Evolutionary conservation across 2,329 filamentous ascomycete genomes (phyloP), one percentile per base, ranked within the genome.

Genomic region (Uncinocarpus reesii): DNA sequence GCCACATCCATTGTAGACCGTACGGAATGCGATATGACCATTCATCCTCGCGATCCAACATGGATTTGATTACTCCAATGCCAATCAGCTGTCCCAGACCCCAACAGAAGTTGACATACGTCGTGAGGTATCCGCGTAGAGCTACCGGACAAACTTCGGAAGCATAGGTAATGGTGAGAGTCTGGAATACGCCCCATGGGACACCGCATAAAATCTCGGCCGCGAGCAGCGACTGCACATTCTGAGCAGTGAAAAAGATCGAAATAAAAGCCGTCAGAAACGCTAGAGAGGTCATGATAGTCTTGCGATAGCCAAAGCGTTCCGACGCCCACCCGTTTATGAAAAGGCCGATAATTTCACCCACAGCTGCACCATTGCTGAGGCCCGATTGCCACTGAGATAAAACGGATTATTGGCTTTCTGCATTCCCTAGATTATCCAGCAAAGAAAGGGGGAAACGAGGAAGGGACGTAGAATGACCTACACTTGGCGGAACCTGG

Each of bases 21-120:
- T 73, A 76, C 0, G 73, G 73, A 49, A 76, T 74, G 1, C 71
- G 64, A 57, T 74, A 76, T 2, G 72, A 66, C 73, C 73, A 75
- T 53, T 75, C 57, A 47, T 73, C 72, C 1, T 60, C 47, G 21
- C 72, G 62, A 18, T 58, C 56, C 15, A 75, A 54, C 69, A 74
- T 71, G 13, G 65, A 61, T 56, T 67, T 71, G 54, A 76, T 71
- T 15, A 75, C 71, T 10, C 72, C 73, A 41, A 73, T 65, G 24
- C 71, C 72, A 52, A 75, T 72, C 16, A 74, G 56, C 53, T 75
- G 73, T 16, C 73, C 72, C 2, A 75, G 55, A 4, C 68, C 69
- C 67, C 67, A 70, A 55, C 67, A 70, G 50, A 69, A 67, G 44
- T 70, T 70, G 56, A 72, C 66, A 46, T 71, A 71, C 20, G 68